Evolutionary conservation across 192 early-diverging fungal genomes (phyloP), one percentile per base, ranked within the genome.

Genomic region (Coemansia sp.): DNA sequence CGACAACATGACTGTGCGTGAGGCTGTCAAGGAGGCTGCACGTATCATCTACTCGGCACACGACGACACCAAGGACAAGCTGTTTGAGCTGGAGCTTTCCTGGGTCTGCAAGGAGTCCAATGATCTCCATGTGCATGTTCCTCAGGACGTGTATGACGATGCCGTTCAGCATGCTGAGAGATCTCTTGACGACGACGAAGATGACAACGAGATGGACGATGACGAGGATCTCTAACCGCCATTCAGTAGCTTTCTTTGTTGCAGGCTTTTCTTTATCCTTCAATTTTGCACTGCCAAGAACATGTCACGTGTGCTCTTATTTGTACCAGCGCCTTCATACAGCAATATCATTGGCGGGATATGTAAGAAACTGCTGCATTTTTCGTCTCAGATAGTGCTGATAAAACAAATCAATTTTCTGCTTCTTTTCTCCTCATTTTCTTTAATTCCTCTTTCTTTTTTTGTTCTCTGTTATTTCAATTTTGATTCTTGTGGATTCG

Each of bases 61-160:
- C 70, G 98, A 98, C 75, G 95, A 97, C 39, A 88, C 92, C 58
- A 99, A 99, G 81, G 97, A 99, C 84, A 98, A 98, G 85, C 93
- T 95, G 64, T 99, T 97, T 89, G 96, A 99, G 83, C 88, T 99
- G 22, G 97, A 99, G 80, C 83, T 98, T 63, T 95, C 90, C 79
- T 99, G 97, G 97, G 85, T 99, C 60, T 93, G 92, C 65, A 88
- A 84, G 25, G 92, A 94, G 63, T 91, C 94, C 22, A 87, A 87
- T 19, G 85, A 85, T 10, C 75, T 87, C 51, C 96, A 98, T 69
- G 77, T 88, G 63, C 84, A 93, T 70, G 97, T 99, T 22, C 96
- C 97, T 59, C 87, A 89, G 69, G 93, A 93, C 16, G 76, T 99
- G 69, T 85, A 86, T 49, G 88, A 88, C 20, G 96, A 97, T 72